Percentiles rank a stretch among this genome's conserved stretches.
phyloP scores from a whole-genome alignment of 257 asterid species.

The Ballota nigra region DNA sequence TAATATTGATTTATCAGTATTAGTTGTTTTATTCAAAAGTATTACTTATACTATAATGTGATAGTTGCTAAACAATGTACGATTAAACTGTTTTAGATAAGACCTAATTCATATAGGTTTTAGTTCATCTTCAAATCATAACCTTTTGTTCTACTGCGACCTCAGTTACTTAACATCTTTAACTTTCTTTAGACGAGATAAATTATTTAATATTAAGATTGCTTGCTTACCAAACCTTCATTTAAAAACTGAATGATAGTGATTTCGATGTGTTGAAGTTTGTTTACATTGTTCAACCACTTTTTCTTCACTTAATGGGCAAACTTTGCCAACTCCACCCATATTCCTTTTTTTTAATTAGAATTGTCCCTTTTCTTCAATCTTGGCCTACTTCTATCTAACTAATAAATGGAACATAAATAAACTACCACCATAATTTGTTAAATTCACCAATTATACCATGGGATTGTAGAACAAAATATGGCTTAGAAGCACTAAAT shows the following conservation, averaged over 20 bases:
- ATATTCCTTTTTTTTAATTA: background rate
- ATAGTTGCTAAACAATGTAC: too few species aligned
- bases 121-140: background rate
- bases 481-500: background rate
- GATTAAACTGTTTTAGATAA: too few species aligned
- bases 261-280: background rate
- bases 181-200: background rate
- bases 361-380: background rate
- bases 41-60: too few species aligned
- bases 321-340: background rate
- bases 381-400: constrained; percentile 1
- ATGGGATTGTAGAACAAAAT: background rate
- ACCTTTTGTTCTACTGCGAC: background rate
- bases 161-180: background rate
- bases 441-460: background rate
- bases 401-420: background rate
- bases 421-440: background rate
- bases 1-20: too few species aligned
- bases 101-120: too few species aligned
- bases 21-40: too few species aligned
- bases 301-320: constrained; percentile 25
- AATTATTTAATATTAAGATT: background rate
- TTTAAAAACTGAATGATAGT: background rate
- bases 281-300: constrained; percentile 8
- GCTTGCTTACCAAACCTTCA: constrained; percentile 2